Conservation (phyloP, 441 rosid species). For the Biscutella auriculata region DNA sequence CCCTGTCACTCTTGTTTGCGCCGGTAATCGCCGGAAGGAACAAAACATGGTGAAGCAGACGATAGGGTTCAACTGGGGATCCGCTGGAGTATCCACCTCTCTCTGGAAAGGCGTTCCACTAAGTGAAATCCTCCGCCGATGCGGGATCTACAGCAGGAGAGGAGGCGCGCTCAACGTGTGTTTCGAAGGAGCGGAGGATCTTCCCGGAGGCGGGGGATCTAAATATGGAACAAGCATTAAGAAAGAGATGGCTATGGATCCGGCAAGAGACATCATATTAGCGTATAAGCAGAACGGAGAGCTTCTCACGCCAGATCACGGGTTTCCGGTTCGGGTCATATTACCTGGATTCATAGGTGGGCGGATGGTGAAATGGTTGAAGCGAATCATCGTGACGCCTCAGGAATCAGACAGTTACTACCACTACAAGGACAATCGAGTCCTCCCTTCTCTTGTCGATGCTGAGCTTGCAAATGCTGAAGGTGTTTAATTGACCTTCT, state of each 20-base stretch:
- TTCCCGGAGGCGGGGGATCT: slow-evolving; percentile 88
- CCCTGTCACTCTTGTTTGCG: slow-evolving; percentile 71
- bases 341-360: slow-evolving; percentile 88
- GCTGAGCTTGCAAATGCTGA: slow-evolving; percentile 73
- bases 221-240: slow-evolving; percentile 73
- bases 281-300: slow-evolving; percentile 95
- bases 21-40: slow-evolving; percentile 83
- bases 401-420: slow-evolving; percentile 61
- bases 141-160: slow-evolving; percentile 52
- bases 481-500: slow-evolving; percentile 29
- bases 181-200: slow-evolving; percentile 82
- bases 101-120: slow-evolving; percentile 76
- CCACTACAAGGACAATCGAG: slow-evolving; percentile 67
- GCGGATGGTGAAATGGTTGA: slow-evolving; percentile 85
- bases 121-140: slow-evolving; percentile 46
- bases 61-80: slow-evolving; percentile 89
- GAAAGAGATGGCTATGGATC: slow-evolving; percentile 68
- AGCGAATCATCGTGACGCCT: slow-evolving; percentile 58
- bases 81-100: slow-evolving; percentile 66
- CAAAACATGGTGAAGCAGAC: slow-evolving; percentile 82
- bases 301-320: slow-evolving; percentile 65
- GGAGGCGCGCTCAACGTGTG: slow-evolving; percentile 66
- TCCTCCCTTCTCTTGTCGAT: slow-evolving; percentile 76
- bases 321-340: slow-evolving; percentile 68
- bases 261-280: slow-evolving; percentile 64